Evolutionary conservation across 306 rosid species (phyloP), one percentile per base, ranked within the genome.

Genomic region (Malus sieversii): DNA sequence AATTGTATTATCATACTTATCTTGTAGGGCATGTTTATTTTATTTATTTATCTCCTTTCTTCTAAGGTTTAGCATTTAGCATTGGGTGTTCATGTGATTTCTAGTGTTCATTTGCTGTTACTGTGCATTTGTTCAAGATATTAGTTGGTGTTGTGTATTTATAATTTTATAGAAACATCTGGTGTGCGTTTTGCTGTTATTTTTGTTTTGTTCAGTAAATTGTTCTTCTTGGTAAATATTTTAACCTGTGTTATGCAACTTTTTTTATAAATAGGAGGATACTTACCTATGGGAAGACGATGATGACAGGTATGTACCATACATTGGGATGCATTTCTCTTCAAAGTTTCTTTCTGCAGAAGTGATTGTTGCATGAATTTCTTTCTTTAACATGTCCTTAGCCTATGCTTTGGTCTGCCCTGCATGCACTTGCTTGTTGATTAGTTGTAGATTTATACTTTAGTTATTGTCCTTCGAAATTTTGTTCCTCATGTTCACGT

Each of bases 261-360:
- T 81, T 73, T 6, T 75, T 79, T 68, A 45, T 33, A 8, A 27
- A 81, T 94, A 94, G 97, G 96, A 95, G 85, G 98, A 95, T 80
- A 92, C 98, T 66, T 92, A 95, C 74, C 78, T 95, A 59, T 92
- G 98, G 98, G 97, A 95, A 86, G 98, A 95, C 77, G 97, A 95
- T 60, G 97, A 95, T 82, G 97, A 92, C 51, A 91, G 98, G 98
- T 90, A 70, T 71, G 23, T 73, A 30, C 70, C 53, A 27, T 85
- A 48, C 71, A 68, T 33, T 72, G 3, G 51, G 72, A 45, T 79
- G 77, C 23, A 66, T 55, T 70, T 62, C 46, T 53, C 40, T 53
- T 35, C 22, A 44, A 66, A 10, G 22, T 65, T 72, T 78, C 53
- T 8, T 7, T 68, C 57, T 64, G 66, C 66, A 61, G 14, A 57